A percentile compares a stretch with the other conserved stretches of the same genome.
phyloP scores from a whole-genome alignment of 2,329 filamentous ascomycete species.

The Nemania sp. region DNA sequence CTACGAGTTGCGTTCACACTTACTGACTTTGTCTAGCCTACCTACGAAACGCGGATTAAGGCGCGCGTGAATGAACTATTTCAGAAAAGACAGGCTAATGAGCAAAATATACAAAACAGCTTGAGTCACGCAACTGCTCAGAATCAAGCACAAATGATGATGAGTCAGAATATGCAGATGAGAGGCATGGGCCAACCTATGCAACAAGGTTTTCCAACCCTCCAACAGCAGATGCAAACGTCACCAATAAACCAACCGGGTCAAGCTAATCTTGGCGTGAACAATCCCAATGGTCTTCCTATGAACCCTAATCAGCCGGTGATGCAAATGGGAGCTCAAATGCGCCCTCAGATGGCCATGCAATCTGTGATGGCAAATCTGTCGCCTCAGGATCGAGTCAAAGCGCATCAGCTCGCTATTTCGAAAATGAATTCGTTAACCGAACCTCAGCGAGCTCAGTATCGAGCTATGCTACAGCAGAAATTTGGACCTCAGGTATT shows the following conservation, averaged over 20 bases:
- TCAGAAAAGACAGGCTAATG: conserved; percentile 63
- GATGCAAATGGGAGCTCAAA: conserved; percentile 55
- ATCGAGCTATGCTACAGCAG: conserved; percentile 56
- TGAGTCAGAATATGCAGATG: conserved; percentile 67
- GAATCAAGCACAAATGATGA: conserved; percentile 60
- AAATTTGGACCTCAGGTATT: conserved; percentile 57
- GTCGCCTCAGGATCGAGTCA: conserved; percentile 58
- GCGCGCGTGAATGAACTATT: conserved; percentile 62
- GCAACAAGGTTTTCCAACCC: conserved; percentile 67
- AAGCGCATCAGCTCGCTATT: conserved; percentile 59
- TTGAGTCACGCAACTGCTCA: conserved; percentile 54
- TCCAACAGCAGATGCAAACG: conserved; percentile 70
- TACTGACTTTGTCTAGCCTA: conserved; percentile 53
- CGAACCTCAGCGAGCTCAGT: conserved; percentile 60
- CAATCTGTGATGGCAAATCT: conserved; percentile 56
- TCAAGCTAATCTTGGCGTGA: conserved; percentile 58
- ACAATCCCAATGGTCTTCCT: conserved; percentile 52
- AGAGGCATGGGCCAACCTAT: conserved; percentile 63
- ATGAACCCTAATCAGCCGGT: conserved; percentile 49
- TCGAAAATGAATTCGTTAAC: conserved; percentile 56
- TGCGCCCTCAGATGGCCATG: conserved; percentile 47
- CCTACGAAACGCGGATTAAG: conserved; percentile 63
- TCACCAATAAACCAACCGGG: conserved; percentile 64
- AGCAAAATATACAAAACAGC: conserved; percentile 62
- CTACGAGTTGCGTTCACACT: not conserved